Conservation (phyloP, 495 filamentous ascomycete species). For the Aspergillus baeticus region DNA sequence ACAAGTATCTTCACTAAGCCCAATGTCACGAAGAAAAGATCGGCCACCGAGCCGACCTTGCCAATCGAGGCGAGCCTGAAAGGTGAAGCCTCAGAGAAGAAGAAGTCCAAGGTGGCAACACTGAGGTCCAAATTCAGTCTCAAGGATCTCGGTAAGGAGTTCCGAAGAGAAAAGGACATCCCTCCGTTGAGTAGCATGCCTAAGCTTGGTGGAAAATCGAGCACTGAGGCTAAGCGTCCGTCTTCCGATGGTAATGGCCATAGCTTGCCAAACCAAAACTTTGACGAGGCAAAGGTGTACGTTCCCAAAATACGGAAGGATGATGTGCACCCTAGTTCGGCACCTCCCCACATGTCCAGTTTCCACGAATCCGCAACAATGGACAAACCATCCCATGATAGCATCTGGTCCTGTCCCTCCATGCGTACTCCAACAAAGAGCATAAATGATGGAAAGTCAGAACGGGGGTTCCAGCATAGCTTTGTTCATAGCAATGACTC, state of each 20-base stretch:
- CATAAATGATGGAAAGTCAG: neutral
- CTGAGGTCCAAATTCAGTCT: slow-evolving; percentile 34
- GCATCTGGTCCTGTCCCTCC: neutral
- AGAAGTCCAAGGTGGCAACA: slow-evolving; percentile 27
- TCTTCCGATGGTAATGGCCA: neutral
- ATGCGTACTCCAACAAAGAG: neutral
- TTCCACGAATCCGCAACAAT: slow-evolving; percentile 4
- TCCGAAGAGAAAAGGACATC: slow-evolving; percentile 14
- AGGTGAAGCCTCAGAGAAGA: slow-evolving; percentile 22
- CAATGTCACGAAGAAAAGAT: slow-evolving; percentile 17
- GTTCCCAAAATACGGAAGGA: slow-evolving; percentile 12
- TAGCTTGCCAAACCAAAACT: neutral
- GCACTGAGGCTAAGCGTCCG: neutral
- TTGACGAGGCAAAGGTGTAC: slow-evolving; percentile 16
- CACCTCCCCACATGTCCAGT: slow-evolving; percentile 10
- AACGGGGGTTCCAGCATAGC: slow-evolving; percentile 4
- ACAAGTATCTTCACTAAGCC: slow-evolving; percentile 4
- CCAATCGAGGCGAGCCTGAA: slow-evolving; percentile 19
- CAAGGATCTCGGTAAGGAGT: slow-evolving; percentile 34
- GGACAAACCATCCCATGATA: slow-evolving; percentile 1
- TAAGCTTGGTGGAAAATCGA: neutral
- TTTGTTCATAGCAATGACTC: neutral
- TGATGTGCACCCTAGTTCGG: slow-evolving; percentile 15
- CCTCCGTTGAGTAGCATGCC: slow-evolving; percentile 20
- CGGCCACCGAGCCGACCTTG: slow-evolving; percentile 18